Base-by-base conservation (phyloP, 768 basidiomycete genomes). In the Termitomyces sp. region DNA sequence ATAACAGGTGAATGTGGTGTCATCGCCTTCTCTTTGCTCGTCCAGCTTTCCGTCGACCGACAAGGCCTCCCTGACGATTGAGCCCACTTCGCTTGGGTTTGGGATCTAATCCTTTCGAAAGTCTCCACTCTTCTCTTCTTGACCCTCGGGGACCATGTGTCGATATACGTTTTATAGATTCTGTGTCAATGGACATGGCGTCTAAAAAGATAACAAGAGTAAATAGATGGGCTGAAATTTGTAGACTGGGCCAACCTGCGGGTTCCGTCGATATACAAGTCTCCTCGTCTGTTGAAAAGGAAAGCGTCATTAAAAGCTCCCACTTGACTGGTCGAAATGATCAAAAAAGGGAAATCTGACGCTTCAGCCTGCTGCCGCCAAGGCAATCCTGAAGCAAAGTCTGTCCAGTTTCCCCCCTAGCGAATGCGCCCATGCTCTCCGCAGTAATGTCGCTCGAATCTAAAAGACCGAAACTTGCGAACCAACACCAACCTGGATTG, bases 81-180 rank as follows among this genome's bases (percentile, higher is more conserved):
- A 85, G 79, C 32, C 79, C 82, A 38, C 67, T 73, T 9, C 76
- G 66, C 56, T 74, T 75, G 7, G 81, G 75, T 59, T 80, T 67
- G 23, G 83, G 70, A 7, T 73, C 64, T 68, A 90, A 64, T 29
- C 93, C 93, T 66, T 93, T 95, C 22, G 91, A 86, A 53, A 72
- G 72, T 66, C 91, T 75, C 93, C 93, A 95, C 60, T 84, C 77
- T 66, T 93, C 92, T 58, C 89, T 77, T 56, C 93, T 76, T 45
- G 89, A 88, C 47, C 78, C 75, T 31, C 91, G 83, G 3, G 86
- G 80, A 12, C 92, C 93, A 62, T 94, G 90, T 3, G 93, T 95
- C 9, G 92, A 94, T 58, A 94, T 76, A 20, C 66, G 67, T 46
- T 66, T 66, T 4, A 71, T 49, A 54, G 62, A 60, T 43, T 69